A percentile compares a stretch with the other conserved stretches of the same genome.
Evolutionary conservation across 2,329 filamentous ascomycete genomes (phyloP).

Genomic region (Neopestalotiopsis sp.): DNA sequence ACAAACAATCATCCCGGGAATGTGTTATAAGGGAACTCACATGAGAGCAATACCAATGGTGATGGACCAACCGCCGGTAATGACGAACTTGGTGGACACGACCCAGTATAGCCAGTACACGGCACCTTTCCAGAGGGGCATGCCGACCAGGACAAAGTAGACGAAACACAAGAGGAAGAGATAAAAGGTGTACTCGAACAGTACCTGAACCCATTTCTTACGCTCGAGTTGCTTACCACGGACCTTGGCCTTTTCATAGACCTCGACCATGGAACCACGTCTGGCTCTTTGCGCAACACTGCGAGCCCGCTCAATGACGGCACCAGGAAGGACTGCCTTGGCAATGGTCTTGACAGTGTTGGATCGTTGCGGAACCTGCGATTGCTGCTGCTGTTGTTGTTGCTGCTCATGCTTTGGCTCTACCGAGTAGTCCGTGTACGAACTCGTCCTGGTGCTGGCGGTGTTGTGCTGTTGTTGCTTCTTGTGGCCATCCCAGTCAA

Average conservation of each 20-base stretch:
- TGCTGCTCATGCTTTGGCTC: constrained; percentile 5
- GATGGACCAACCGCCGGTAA: constrained; percentile 46
- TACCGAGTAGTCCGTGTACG: not conserved
- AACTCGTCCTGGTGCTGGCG: not conserved
- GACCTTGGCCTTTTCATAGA: constrained; percentile 26
- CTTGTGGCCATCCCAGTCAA: constrained; percentile 6
- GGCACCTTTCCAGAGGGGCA: constrained; percentile 50
- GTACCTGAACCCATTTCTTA: constrained; percentile 25
- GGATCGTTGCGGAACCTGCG: constrained; percentile 14
- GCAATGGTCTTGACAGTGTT: constrained; percentile 19
- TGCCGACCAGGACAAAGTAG: constrained; percentile 51
- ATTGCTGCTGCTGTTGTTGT: not conserved
- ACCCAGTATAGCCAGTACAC: constrained; percentile 48
- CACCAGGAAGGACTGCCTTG: constrained; percentile 11
- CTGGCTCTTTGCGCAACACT: constrained; percentile 16
- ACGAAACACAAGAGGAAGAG: constrained; percentile 40
- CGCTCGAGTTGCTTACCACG: constrained; percentile 24
- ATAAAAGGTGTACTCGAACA: constrained; percentile 27
- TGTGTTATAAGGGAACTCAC: constrained; percentile 27
- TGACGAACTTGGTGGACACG: constrained; percentile 43
- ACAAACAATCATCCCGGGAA: not conserved
- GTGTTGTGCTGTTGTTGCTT: not conserved
- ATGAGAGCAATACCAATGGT: constrained; percentile 41
- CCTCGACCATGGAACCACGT: constrained; percentile 19
- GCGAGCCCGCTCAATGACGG: constrained; percentile 14